These are phyloP conservation scores for Phialophora tarda DNA, from an alignment of 2,329 filamentous ascomycete species.

Conservation along the genomic window DNA sequence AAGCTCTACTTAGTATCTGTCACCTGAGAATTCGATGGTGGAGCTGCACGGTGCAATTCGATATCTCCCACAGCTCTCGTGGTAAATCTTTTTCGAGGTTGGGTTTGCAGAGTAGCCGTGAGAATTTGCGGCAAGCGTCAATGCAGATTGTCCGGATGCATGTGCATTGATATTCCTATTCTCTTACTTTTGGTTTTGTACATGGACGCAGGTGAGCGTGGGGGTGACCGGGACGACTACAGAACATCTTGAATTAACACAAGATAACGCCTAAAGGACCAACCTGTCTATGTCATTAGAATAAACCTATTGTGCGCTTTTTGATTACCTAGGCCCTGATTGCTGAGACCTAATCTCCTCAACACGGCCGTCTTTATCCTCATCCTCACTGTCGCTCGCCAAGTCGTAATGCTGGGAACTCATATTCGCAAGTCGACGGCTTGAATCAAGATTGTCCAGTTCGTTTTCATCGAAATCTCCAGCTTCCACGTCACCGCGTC, in stretches of 20 bases:
- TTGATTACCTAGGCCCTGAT: conserved; percentile 1
- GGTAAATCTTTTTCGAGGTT: no score
- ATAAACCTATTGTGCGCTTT: conserved; percentile 11
- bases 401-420: conserved; percentile 53
- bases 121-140: background rate
- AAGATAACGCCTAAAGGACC: background rate
- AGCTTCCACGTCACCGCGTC: conserved; percentile 61
- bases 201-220: no score
- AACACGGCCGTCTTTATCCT: conserved; percentile 35
- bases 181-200: no score
- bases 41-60: background rate
- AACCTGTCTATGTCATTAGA: conserved; percentile 17
- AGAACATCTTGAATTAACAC: background rate
- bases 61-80: background rate
- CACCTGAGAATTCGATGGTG: no score
- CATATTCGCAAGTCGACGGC: conserved; percentile 39
- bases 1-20: background rate
- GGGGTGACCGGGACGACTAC: background rate
- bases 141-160: background rate
- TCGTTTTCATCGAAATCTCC: conserved; percentile 68
- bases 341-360: conserved; percentile 3
- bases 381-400: conserved; percentile 54
- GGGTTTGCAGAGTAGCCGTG: background rate
- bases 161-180: background rate
- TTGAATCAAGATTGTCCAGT: conserved; percentile 58